Percentiles rank a stretch among this genome's conserved stretches.
Conservation (phyloP, 78 protist genomes). For the Dictyostelium capitatum region DNA sequence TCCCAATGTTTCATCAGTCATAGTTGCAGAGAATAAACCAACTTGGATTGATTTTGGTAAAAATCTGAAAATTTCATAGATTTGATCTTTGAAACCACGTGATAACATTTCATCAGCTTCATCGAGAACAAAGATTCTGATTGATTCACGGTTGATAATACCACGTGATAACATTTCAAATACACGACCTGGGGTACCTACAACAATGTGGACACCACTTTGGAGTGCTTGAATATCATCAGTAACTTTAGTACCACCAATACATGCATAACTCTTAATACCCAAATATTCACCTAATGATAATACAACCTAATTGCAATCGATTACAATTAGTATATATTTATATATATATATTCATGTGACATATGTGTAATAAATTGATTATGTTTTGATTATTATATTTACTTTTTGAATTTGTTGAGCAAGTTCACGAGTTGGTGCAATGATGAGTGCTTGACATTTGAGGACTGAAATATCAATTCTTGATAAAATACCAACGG, state of each 20-base stretch:
- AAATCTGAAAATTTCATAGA: constrained; percentile 97
- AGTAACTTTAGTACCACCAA: constrained; percentile 98
- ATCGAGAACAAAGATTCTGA: constrained; percentile 97
- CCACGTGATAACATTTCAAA: constrained; percentile 98
- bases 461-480: constrained; percentile 81
- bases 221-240: constrained; percentile 95
- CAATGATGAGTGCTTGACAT: constrained; percentile 97
- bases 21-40: constrained; percentile 98
- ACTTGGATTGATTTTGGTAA: constrained; percentile 97
- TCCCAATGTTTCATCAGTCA: constrained; percentile 98
- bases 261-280: constrained; percentile 94
- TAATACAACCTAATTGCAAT: constrained; percentile 70
- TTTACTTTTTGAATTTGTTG: constrained; percentile 96
- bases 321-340: background rate
- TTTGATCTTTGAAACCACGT: constrained; percentile 99
- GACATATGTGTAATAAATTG: background rate
- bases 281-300: constrained; percentile 96
- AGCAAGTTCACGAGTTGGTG: constrained; percentile 99
- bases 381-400: background rate
- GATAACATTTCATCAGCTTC: constrained; percentile 99
- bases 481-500: constrained; percentile 92
- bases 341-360: too few relatives aligned
- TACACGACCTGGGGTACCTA: constrained; percentile 99
- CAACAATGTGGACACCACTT: constrained; percentile 96
- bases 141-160: constrained; percentile 83